These are phyloP conservation scores for Cryoendolithus antarcticus DNA, from an alignment of 2,329 filamentous ascomycete species.

Conservation along the genomic window DNA sequence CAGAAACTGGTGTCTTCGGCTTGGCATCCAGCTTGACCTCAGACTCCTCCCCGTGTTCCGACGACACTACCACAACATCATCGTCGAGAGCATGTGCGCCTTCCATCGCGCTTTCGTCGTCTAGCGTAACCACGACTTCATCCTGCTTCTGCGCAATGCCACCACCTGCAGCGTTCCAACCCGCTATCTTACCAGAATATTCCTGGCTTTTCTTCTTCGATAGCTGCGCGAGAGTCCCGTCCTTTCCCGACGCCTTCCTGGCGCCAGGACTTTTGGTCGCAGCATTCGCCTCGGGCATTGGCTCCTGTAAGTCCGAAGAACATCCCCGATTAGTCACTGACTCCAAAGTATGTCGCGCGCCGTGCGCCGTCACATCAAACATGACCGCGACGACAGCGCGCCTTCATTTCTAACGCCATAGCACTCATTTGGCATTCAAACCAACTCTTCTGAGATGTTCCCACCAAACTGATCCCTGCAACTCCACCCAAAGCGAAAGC, in stretches of 20 bases:
- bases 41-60: conserved; percentile 6
- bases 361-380: conserved; percentile 13
- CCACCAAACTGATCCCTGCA: too few relatives aligned
- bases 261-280: conserved; percentile 7
- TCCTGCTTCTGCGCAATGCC: conserved; percentile 16
- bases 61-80: conserved; percentile 15
- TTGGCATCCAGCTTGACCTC: conserved; percentile 3
- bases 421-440: too few relatives aligned
- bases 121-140: conserved; percentile 12
- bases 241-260: conserved; percentile 19
- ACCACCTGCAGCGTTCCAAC: conserved; percentile 20
- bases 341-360: conserved; percentile 13
- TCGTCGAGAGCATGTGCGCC: neutral
- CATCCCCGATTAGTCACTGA: conserved; percentile 17
- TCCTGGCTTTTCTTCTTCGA: conserved; percentile 21
- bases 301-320: conserved; percentile 11
- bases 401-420: too few relatives aligned
- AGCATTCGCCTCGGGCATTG: conserved; percentile 18
- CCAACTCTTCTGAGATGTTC: too few relatives aligned
- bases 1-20: conserved; percentile 1
- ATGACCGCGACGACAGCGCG: conserved; percentile 6
- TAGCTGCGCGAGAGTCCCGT: conserved; percentile 17
- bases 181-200: conserved; percentile 20
- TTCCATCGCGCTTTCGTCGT: conserved; percentile 1
- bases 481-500: too few relatives aligned